Evolutionary conservation across 768 basidiomycete species (phyloP).

Genomic region (Phaffia australis): DNA sequence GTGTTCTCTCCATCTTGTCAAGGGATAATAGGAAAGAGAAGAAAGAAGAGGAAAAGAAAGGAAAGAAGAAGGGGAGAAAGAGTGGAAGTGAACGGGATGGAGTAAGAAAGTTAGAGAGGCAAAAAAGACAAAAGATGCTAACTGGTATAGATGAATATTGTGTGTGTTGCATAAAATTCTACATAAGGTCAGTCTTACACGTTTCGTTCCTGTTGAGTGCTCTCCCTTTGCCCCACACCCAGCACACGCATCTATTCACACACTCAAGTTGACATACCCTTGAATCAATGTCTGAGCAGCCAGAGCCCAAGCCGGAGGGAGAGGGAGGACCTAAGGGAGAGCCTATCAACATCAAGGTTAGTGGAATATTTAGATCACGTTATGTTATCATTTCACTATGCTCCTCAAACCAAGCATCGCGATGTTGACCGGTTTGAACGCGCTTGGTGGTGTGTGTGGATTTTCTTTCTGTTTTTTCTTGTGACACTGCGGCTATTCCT

Average conservation of each 20-base stretch:
- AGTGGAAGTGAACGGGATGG: slow-evolving; percentile 19
- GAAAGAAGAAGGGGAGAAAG: slow-evolving; percentile 23
- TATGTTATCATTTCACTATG: too few relatives aligned
- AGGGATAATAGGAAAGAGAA: slow-evolving; percentile 13
- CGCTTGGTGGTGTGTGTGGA: background rate
- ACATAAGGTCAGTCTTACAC: too few relatives aligned
- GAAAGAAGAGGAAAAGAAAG: slow-evolving; percentile 15
- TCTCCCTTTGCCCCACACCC: too few relatives aligned
- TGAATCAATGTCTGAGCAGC: too few relatives aligned
- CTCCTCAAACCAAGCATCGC: background rate
- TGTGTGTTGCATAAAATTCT: too few relatives aligned
- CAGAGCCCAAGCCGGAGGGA: too few relatives aligned
- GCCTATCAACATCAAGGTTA: slow-evolving; percentile 14
- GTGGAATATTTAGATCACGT: background rate
- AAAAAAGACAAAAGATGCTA: background rate
- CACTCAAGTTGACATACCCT: background rate
- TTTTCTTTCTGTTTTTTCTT: background rate
- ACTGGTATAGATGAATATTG: too few relatives aligned
- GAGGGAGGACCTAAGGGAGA: background rate
- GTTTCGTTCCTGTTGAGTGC: too few relatives aligned
- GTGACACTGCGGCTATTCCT: background rate
- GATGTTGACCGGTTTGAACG: too few relatives aligned
- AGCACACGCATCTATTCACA: background rate
- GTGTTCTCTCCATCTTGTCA: slow-evolving; percentile 18
- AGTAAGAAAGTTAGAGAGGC: slow-evolving; percentile 2